Evolutionary conservation across 805 yeast genomes (phyloP).

Genomic region (Starmerella lactis-condensi): DNA sequence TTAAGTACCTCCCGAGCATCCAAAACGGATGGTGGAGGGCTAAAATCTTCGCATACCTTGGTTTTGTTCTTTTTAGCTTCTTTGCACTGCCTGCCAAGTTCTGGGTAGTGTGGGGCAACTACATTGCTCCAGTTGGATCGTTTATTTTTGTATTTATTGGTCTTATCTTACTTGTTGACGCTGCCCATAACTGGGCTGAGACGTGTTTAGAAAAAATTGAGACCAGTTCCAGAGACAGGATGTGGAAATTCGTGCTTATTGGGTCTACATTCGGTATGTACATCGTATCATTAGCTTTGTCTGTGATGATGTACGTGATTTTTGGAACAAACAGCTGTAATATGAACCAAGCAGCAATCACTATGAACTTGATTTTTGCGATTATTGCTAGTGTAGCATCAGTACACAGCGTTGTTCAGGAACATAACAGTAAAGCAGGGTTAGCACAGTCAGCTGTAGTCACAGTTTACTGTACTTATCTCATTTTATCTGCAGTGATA

Average conservation of each 20-base stretch:
- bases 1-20: constrained; percentile 52
- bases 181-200: constrained; percentile 98
- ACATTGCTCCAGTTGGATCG: constrained; percentile 68
- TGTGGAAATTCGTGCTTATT: constrained; percentile 67
- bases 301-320: constrained; percentile 59
- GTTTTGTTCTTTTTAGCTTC: constrained; percentile 48
- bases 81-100: constrained; percentile 68
- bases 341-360: constrained; percentile 76
- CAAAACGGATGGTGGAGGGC: constrained; percentile 88
- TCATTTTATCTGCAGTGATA: constrained; percentile 80
- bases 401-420: constrained; percentile 69
- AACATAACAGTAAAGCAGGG: constrained; percentile 85
- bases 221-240: constrained; percentile 35
- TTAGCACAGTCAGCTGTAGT: constrained; percentile 95
- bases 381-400: constrained; percentile 50
- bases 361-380: constrained; percentile 51
- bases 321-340: constrained; percentile 69
- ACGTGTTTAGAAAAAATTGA: constrained; percentile 75
- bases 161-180: constrained; percentile 73
- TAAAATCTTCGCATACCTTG: constrained; percentile 31
- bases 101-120: constrained; percentile 78
- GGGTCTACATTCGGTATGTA: constrained; percentile 85
- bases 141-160: constrained; percentile 79
- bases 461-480: constrained; percentile 75
- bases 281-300: constrained; percentile 48